Base-by-base conservation (phyloP, 139 green algal species). In the Chlorella sp. region DNA sequence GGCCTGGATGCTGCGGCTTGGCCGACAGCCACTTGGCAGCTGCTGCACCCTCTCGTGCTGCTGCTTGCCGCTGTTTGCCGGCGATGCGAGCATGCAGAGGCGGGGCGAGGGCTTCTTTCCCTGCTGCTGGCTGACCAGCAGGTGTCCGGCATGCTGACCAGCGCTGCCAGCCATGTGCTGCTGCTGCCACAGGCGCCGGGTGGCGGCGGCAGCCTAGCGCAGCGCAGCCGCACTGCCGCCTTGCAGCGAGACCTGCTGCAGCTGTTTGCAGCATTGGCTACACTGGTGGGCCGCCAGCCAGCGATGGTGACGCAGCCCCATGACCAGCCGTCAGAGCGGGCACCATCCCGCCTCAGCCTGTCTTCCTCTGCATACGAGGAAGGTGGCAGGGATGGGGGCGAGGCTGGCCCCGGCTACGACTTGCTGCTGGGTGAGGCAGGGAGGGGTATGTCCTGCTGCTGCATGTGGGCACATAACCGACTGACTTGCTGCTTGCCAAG, bases 191-290 rank as follows among this genome's bases (percentile, higher is more conserved):
- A 86, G 51, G 20, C 28, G 44, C 23, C 36, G 74, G 26, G 3
- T 25, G 20, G 16, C 0, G 57, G 57, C 3, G 25, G 28, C 65
- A 78, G 38, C 30, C 34, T 78, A n/a, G 65, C 65, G 36, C 67
- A 78, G 44, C 80, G 80, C 64, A 68, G 47, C 30, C 39, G 72
- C 23, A 32, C 39, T 0, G 41, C 85, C 20, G 32, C 65, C 0
- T 32, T 89, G 39, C 80, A 83, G 39, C 85, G 85, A 7, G 85
- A 82, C 36, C 56, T 89, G 56, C 81, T 90, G 57, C 51, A 81
- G 23, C 74, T 88, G 17, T 83, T 85, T 30, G 60, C 74, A 12
- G 84, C 81, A 7, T 62, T 91, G 44, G 88, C 86, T 15, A 63
- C 16, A 16, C 68, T 90, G 36, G 55, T 81, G n/a, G 81, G 67